phyloP scores from a whole-genome alignment of 2,329 filamentous ascomycete genomes.

The Aspergillus caelatus region DNA sequence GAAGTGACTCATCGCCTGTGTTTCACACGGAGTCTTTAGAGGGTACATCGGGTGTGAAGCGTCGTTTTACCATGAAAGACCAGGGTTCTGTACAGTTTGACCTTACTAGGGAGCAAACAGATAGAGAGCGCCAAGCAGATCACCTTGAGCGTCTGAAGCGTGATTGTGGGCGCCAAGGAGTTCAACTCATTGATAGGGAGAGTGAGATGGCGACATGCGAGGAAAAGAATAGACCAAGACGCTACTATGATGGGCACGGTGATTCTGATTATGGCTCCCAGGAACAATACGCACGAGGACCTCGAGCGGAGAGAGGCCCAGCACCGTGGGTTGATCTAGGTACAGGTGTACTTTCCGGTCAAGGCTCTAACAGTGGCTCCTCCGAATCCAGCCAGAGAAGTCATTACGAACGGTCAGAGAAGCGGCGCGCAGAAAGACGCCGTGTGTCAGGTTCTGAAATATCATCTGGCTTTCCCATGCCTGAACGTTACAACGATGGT shows the following conservation, averaged over 20 bases:
- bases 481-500: conserved; percentile 21
- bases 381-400: conserved; percentile 37
- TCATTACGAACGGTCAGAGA: conserved; percentile 40
- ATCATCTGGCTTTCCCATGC: conserved; percentile 28
- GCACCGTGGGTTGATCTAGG: conserved; percentile 42
- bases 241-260: conserved; percentile 22
- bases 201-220: conserved; percentile 25
- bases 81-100: conserved; percentile 59
- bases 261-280: conserved; percentile 17
- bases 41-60: conserved; percentile 27
- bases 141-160: conserved; percentile 27
- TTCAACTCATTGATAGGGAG: conserved; percentile 33
- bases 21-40: conserved; percentile 36
- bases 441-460: conserved; percentile 26
- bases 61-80: conserved; percentile 39
- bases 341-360: conserved; percentile 43
- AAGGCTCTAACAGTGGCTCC: conserved; percentile 29
- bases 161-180: conserved; percentile 23
- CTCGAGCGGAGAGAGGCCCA: conserved; percentile 33
- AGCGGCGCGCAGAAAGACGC: conserved; percentile 45
- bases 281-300: conserved; percentile 1
- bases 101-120: conserved; percentile 58
- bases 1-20: conserved; percentile 53
- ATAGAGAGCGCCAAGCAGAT: conserved; percentile 47
- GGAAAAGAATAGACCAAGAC: conserved; percentile 20